phyloP scores from a whole-genome alignment of 805 yeast species.

The Millerozyma miso region DNA sequence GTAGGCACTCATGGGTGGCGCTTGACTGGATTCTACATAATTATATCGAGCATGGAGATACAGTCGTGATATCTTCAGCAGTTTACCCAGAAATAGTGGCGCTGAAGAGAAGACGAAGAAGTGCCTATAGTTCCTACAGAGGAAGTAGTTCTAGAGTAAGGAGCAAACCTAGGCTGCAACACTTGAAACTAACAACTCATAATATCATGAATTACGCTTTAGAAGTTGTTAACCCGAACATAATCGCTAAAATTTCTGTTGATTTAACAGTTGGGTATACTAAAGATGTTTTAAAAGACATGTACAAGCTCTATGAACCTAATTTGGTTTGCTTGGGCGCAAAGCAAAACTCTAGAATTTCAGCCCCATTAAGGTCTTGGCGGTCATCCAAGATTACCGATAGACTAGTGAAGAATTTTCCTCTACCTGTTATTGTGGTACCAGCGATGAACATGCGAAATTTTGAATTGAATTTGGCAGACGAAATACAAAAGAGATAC shows the following conservation, averaged over 20 bases:
- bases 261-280: slow-evolving; percentile 61
- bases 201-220: slow-evolving; percentile 52
- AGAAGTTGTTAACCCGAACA: slow-evolving; percentile 42
- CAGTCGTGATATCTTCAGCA: slow-evolving; percentile 57
- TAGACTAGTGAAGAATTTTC: slow-evolving; percentile 58
- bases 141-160: slow-evolving; percentile 8
- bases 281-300: slow-evolving; percentile 52
- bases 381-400: slow-evolving; percentile 59
- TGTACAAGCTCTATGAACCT: slow-evolving; percentile 60
- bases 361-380: slow-evolving; percentile 59
- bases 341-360: slow-evolving; percentile 37
- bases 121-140: slow-evolving; percentile 2
- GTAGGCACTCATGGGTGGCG: slow-evolving; percentile 80
- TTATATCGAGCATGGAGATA: slow-evolving; percentile 61
- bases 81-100: slow-evolving; percentile 23
- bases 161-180: slow-evolving; percentile 42
- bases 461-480: slow-evolving; percentile 46
- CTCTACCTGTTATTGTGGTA: slow-evolving; percentile 63
- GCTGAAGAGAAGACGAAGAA: slow-evolving; percentile 12
- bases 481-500: slow-evolving; percentile 17
- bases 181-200: slow-evolving; percentile 40
- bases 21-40: slow-evolving; percentile 62
- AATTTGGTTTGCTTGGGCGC: slow-evolving; percentile 53
- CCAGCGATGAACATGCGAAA: slow-evolving; percentile 55
- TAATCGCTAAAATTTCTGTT: slow-evolving; percentile 49